Evolutionary conservation across 2,329 filamentous ascomycete genomes (phyloP).

Genomic region (Colletotrichum caudatum): DNA sequence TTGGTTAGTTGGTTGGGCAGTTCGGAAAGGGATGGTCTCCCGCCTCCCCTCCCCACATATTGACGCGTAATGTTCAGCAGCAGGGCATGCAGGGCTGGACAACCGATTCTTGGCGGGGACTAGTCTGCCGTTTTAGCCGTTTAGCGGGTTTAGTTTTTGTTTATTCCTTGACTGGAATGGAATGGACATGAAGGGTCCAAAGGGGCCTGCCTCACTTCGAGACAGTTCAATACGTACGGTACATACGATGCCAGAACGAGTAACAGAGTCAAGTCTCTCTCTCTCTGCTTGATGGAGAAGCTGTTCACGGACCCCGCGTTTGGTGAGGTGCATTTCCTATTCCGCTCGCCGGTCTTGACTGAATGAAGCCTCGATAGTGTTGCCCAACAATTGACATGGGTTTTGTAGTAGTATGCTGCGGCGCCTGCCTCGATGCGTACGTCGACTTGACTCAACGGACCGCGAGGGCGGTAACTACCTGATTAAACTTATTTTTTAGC

Average conservation of each 20-base stretch:
- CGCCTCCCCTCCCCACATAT: conserved; percentile 13
- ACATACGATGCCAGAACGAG: neutral
- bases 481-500: neutral
- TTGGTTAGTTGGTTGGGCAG: conserved; percentile 3
- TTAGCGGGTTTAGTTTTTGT: neutral
- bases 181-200: neutral
- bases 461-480: neutral
- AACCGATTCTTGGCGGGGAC: neutral
- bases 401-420: too few species aligned
- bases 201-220: neutral
- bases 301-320: conserved; percentile 10
- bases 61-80: conserved; percentile 39
- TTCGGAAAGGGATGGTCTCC: neutral
- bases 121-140: neutral
- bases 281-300: neutral
- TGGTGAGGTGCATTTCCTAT: neutral
- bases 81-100: conserved; percentile 22
- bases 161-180: too few species aligned
- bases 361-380: neutral
- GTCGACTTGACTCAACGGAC: neutral
- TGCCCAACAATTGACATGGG: neutral
- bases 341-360: neutral
- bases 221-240: conserved; percentile 9
- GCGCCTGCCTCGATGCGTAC: neutral
- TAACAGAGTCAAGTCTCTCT: neutral